Base-by-base conservation (phyloP, 208 protist genomes). In the Herpetomonas tarakana region DNA sequence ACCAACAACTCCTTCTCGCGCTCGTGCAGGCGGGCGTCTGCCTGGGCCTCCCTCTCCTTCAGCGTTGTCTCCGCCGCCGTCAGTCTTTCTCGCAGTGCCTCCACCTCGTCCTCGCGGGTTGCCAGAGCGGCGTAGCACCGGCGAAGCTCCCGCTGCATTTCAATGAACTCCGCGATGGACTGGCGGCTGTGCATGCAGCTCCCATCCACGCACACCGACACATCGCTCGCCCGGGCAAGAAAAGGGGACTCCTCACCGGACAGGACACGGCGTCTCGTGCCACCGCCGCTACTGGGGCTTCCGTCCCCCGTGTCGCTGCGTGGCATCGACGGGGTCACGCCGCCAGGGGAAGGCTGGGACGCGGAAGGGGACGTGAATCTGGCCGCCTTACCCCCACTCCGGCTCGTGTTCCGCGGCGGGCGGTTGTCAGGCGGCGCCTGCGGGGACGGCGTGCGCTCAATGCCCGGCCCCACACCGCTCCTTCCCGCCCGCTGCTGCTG, bases 151-250 rank as follows among this genome's bases (percentile, higher is more conserved):
- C 78, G 65, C 50, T 85, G 78, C 75, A 88, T 79, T 19, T 51
- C 39, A 41, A 92, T 68, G 47, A 79, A 88, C 60, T 88, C 73
- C 41, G 83, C 62, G 54, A 92, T 92, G n/a, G 73, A 77, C 38
- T 76, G 38, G n/a, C 78, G 74, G 63, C 81, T 81, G 74, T 88
- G 85, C 46, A 92, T 74, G 69, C 85, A 88, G 22, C 19, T 30
- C 1, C 3, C 21, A 49, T 86, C 74, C 14, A 31, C 35, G 63
- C 83, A 84, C 46, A 28, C 31, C 9, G 16, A 22, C 6, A 2
- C 18, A 24, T 4, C 18, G 9, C 22, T n/a, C 6, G 18, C 45
- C 1, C 41, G 27, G 19, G 16, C 53, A 45, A 58, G 46, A 52
- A 27, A 21, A 3, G 26, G n/a, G 52, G 26, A 21, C 31, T 41